Conservation (phyloP, 345 rosid genomes). For the Iberis pinnata region DNA sequence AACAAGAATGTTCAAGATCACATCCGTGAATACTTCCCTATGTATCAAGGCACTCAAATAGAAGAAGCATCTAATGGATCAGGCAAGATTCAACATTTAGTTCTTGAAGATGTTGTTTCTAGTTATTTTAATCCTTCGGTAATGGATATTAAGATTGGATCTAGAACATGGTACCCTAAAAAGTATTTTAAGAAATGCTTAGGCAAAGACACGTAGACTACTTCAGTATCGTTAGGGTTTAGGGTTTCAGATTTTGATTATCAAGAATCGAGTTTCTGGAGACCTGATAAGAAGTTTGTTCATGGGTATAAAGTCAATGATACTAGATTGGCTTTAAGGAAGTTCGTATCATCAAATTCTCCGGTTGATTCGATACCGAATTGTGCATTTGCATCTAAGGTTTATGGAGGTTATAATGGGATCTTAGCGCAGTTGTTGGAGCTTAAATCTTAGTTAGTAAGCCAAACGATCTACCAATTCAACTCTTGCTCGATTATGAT, state of each 20-base stretch:
- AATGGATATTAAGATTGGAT: slow-evolving; percentile 82
- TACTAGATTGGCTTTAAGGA: slow-evolving; percentile 51
- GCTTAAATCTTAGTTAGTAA: slow-evolving; percentile 87
- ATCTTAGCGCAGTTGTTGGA: slow-evolving; percentile 66
- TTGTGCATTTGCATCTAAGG: slow-evolving; percentile 44
- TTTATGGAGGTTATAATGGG: slow-evolving; percentile 68
- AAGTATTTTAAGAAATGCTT: slow-evolving; percentile 52
- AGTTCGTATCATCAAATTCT: slow-evolving; percentile 67
- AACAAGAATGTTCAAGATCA: slow-evolving; percentile 48
- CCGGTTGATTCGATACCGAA: slow-evolving; percentile 35
- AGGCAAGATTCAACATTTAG: slow-evolving; percentile 42
- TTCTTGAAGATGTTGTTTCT: slow-evolving; percentile 57
- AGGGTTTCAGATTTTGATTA: slow-evolving; percentile 58
- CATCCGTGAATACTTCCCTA: slow-evolving; percentile 54
- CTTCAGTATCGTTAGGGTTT: slow-evolving; percentile 56
- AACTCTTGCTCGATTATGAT: slow-evolving; percentile 71
- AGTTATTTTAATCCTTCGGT: slow-evolving; percentile 39
- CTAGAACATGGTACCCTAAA: slow-evolving; percentile 87
- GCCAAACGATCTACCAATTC: slow-evolving; percentile 68
- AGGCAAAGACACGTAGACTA: slow-evolving; percentile 50
- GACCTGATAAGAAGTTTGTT: slow-evolving; percentile 49
- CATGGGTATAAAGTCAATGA: slow-evolving; percentile 36
- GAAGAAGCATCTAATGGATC: slow-evolving; percentile 79
- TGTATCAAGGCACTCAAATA: slow-evolving; percentile 50
- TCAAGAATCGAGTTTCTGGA: slow-evolving; percentile 50